Evolutionary conservation across 768 basidiomycete genomes (phyloP).

Genomic region (Termitomyces sp.): DNA sequence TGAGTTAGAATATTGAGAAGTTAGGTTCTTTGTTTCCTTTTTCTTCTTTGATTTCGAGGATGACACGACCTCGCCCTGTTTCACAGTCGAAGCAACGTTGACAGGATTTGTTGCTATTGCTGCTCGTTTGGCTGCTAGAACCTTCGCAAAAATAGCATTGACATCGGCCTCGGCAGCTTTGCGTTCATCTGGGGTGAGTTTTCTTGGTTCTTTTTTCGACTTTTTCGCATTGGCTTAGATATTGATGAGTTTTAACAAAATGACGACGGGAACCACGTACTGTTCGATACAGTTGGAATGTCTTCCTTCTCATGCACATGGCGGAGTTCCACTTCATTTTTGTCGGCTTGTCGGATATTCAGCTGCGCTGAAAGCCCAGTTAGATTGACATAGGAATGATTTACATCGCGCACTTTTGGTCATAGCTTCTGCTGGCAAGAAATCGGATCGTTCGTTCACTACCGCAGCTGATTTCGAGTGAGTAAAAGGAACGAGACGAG

Average conservation of each 20-base stretch:
- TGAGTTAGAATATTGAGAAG: background rate
- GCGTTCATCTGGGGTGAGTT: constrained; percentile 6
- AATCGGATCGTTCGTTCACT: background rate
- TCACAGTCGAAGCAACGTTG: background rate
- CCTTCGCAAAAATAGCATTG: constrained; percentile 7
- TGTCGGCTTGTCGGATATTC: background rate
- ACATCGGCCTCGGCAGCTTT: constrained; percentile 12
- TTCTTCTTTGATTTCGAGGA: background rate
- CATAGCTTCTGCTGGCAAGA: background rate
- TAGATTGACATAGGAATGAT: background rate
- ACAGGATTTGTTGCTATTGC: background rate
- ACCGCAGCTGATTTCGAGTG: background rate
- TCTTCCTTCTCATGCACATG: background rate
- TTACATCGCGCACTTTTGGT: background rate
- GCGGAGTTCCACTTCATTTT: background rate
- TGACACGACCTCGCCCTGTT: background rate
- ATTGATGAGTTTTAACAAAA: background rate
- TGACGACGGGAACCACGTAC: background rate
- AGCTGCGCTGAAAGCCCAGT: background rate
- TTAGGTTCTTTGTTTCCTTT: background rate
- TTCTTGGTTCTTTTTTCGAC: background rate
- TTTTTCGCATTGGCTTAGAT: constrained; percentile 3
- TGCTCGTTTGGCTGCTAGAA: constrained; percentile 13
- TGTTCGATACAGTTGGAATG: background rate
- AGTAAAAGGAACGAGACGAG: background rate